These are phyloP conservation scores for Terana coerulea DNA, from an alignment of 768 basidiomycete species.

Conservation along the genomic window DNA sequence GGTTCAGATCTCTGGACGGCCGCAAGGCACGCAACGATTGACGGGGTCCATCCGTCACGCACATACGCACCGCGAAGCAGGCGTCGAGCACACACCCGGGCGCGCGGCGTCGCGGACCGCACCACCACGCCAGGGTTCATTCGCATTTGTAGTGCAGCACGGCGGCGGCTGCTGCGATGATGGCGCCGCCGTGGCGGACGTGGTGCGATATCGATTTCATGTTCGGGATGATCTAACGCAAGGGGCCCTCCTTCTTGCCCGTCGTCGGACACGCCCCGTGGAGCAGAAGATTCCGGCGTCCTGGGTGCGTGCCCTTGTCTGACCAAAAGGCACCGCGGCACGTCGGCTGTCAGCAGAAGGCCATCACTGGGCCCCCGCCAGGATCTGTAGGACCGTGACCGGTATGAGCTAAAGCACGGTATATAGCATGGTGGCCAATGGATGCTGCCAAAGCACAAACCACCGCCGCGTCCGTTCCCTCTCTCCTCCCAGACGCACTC, in stretches of 20 bases:
- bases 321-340: conserved; percentile 13
- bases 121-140: no score
- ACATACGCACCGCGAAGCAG: no score
- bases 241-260: conserved; percentile 4
- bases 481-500: not conserved
- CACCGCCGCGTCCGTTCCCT: not conserved
- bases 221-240: conserved; percentile 13
- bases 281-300: conserved; percentile 12
- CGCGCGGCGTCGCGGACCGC: no score
- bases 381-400: conserved; percentile 14
- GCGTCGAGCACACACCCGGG: no score
- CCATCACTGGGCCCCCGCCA: conserved; percentile 5
- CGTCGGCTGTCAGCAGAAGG: conserved; percentile 12
- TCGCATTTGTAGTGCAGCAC: no score
- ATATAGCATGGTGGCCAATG: conserved; percentile 8
- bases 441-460: not conserved
- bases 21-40: conserved; percentile 6
- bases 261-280: conserved; percentile 11
- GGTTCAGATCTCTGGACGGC: conserved; percentile 3
- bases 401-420: conserved; percentile 9
- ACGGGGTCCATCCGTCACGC: conserved; percentile 15
- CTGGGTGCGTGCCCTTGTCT: conserved; percentile 11
- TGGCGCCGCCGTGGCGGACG: no score
- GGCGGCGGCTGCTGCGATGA: no score
- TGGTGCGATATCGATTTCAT: conserved; percentile 15